These are phyloP conservation scores for Neurospora hispaniola DNA, from an alignment of 495 filamentous ascomycete species.

Conservation along the genomic window DNA sequence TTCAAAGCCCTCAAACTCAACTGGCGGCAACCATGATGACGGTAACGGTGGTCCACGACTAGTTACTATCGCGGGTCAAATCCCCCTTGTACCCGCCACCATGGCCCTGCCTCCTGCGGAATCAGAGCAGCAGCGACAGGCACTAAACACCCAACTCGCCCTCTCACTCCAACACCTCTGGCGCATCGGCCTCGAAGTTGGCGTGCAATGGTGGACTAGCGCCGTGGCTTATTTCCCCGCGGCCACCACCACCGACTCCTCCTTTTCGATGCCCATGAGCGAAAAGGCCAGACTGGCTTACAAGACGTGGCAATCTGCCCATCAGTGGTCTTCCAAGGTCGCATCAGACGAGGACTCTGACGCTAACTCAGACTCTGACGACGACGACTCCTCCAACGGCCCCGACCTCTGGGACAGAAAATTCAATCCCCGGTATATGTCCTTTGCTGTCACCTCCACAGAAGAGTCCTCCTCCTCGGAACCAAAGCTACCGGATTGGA, in stretches of 20 bases:
- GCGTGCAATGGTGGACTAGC: conserved; percentile 61
- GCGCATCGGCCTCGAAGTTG: conserved; percentile 64
- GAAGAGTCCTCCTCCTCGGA: neutral
- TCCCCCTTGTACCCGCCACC: conserved; percentile 71
- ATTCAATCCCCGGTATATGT: conserved; percentile 37
- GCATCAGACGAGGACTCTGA: neutral
- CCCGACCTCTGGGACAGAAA: conserved; percentile 67
- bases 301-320: conserved; percentile 27
- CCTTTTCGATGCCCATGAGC: neutral
- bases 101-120: conserved; percentile 48
- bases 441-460: conserved; percentile 10
- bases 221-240: conserved; percentile 59
- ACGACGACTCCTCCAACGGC: conserved; percentile 22
- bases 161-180: conserved; percentile 83
- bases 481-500: conserved; percentile 26
- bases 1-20: neutral
- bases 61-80: conserved; percentile 69
- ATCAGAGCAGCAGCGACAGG: neutral
- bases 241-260: neutral
- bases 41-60: conserved; percentile 1
- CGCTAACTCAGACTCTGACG: neutral
- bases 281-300: conserved; percentile 10
- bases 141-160: conserved; percentile 21
- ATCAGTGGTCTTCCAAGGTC: conserved; percentile 12
- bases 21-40: no score